Percentiles rank a stretch among this genome's conserved stretches.
Conservation (phyloP, 768 basidiomycete species). For the Hypsizygus marmoreus region DNA sequence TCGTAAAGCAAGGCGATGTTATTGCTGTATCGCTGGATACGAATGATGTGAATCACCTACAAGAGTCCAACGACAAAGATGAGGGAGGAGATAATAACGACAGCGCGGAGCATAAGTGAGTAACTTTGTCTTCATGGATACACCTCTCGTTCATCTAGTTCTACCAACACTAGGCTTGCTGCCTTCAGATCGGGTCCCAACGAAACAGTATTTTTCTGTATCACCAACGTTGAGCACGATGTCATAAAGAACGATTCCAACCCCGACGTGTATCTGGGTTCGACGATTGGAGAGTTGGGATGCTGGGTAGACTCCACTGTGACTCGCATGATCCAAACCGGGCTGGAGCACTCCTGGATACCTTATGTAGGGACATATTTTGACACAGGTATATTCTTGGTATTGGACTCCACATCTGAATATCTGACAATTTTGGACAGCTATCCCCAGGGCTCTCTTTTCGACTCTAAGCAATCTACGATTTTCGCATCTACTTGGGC, state of each 20-base stretch:
- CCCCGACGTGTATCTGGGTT: constrained; percentile 53
- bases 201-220: constrained; percentile 70
- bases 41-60: constrained; percentile 33
- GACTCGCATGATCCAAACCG: constrained; percentile 80
- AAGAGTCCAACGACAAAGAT: constrained; percentile 22
- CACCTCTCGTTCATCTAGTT: neutral
- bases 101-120: constrained; percentile 23
- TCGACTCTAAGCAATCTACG: constrained; percentile 19
- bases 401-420: too few species aligned
- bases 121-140: neutral
- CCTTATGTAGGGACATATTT: constrained; percentile 54
- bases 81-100: constrained; percentile 24
- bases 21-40: constrained; percentile 66
- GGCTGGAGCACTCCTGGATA: constrained; percentile 67
- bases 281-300: constrained; percentile 70
- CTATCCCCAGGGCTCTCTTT: constrained; percentile 25
- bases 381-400: constrained; percentile 46
- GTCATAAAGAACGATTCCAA: constrained; percentile 38
- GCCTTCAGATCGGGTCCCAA: constrained; percentile 31
- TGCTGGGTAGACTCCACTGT: constrained; percentile 77
- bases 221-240: constrained; percentile 77
- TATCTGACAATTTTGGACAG: neutral
- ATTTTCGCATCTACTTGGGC: constrained; percentile 29
- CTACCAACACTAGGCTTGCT: neutral
- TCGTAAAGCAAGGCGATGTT: constrained; percentile 76